A percentile compares a stretch with the other conserved stretches of the same genome.
Evolutionary conservation across 2,329 filamentous ascomycete genomes (phyloP).

Genomic region (Ceratocystis ficicola): DNA sequence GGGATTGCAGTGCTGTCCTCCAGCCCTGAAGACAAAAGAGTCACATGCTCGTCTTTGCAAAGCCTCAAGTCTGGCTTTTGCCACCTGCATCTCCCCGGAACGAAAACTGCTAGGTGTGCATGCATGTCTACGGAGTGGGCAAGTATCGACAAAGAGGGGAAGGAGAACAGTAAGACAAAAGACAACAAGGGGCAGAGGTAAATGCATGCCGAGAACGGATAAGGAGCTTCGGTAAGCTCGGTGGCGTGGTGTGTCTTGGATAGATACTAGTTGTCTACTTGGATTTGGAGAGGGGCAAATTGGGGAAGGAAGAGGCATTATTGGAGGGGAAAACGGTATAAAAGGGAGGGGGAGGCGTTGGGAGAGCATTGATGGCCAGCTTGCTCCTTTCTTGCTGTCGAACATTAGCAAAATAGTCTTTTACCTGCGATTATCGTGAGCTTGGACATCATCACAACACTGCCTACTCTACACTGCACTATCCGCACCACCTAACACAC

Average conservation of each 20-base stretch:
- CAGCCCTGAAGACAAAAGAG: background rate
- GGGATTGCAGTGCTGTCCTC: background rate
- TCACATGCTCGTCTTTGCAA: background rate
- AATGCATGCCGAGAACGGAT: background rate
- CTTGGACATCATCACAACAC: too few species aligned
- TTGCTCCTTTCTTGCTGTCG: too few species aligned
- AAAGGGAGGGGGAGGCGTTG: background rate
- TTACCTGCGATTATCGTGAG: background rate
- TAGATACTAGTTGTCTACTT: background rate
- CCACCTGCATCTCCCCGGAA: too few species aligned
- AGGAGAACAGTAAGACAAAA: background rate
- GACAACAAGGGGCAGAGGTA: background rate
- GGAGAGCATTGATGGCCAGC: too few species aligned
- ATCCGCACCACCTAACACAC: background rate
- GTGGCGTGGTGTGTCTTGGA: background rate
- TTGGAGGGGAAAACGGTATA: background rate
- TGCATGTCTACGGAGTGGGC: background rate
- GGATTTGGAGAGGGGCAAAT: slow-evolving; percentile 12
- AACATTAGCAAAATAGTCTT: background rate
- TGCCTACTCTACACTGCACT: too few species aligned
- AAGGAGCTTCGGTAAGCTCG: background rate
- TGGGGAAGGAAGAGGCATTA: background rate
- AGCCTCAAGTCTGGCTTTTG: too few species aligned
- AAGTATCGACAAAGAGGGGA: background rate
- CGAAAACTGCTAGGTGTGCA: background rate